These are phyloP conservation scores for Colletotrichum sp. DNA, from an alignment of 2,329 filamentous ascomycete genomes.

Conservation along the genomic window DNA sequence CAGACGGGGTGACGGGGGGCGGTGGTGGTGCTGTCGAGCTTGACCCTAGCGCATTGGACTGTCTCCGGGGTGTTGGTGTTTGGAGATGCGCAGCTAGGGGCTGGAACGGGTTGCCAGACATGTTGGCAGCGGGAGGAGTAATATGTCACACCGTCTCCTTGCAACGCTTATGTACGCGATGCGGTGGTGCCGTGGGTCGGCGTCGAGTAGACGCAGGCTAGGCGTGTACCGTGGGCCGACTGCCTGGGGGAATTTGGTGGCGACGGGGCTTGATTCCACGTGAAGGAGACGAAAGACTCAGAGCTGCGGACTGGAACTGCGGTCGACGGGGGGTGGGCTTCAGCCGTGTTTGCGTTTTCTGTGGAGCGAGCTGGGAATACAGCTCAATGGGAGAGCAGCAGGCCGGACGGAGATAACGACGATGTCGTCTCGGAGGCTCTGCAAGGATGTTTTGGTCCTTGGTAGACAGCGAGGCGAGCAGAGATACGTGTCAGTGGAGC, in stretches of 20 bases:
- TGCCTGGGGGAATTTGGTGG: slow-evolving; percentile 2
- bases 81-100: slow-evolving; percentile 25
- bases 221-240: not conserved
- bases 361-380: slow-evolving; percentile 1
- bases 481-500: not conserved
- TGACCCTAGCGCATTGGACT: slow-evolving; percentile 9
- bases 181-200: not conserved
- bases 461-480: not conserved
- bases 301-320: not conserved
- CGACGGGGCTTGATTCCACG: slow-evolving; percentile 16
- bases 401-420: not conserved
- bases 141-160: slow-evolving; percentile 5
- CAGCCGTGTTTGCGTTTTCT: not conserved
- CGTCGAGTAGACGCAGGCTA: slow-evolving; percentile 10
- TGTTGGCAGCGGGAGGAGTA: slow-evolving; percentile 16
- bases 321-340: not conserved
- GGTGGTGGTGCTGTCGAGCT: slow-evolving; percentile 19
- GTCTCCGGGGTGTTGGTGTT: slow-evolving; percentile 5
- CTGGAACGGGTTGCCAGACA: slow-evolving; percentile 38
- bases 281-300: not conserved
- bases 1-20: slow-evolving; percentile 2
- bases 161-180: slow-evolving; percentile 7
- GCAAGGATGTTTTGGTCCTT: not conserved
- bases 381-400: not conserved
- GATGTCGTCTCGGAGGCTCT: not conserved